These are phyloP conservation scores for Carpinus viminea DNA, from an alignment of 306 rosid species.

Conservation along the genomic window DNA sequence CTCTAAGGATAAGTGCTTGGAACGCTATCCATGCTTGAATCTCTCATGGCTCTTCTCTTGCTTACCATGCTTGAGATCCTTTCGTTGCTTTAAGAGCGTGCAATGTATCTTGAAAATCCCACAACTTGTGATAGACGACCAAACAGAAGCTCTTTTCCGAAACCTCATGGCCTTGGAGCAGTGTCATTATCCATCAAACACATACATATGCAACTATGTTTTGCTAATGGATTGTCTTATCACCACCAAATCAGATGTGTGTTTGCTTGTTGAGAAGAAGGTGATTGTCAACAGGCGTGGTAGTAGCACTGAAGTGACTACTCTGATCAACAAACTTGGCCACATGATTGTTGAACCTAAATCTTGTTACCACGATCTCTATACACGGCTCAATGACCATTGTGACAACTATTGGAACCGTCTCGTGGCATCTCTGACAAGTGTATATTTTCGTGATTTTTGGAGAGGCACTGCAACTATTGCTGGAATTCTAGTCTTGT, in stretches of 20 bases:
- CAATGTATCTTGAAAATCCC: slow-evolving; percentile 11
- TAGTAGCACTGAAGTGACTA: no score
- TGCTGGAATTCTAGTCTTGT: slow-evolving; percentile 13
- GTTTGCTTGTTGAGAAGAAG: no score
- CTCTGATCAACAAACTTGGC: no score
- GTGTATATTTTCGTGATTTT: slow-evolving; percentile 33
- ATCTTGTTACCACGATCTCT: background rate
- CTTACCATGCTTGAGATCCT: background rate
- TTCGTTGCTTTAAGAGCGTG: background rate
- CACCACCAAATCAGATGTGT: no score
- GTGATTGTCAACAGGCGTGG: no score
- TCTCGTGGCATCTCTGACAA: slow-evolving; percentile 13
- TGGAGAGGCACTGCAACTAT: slow-evolving; percentile 37
- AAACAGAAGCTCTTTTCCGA: slow-evolving; percentile 9
- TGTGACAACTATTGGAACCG: slow-evolving; percentile 14
- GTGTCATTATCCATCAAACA: no score
- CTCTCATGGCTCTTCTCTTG: background rate
- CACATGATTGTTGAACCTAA: no score
- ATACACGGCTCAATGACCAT: background rate
- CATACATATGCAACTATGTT: no score
- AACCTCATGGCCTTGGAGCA: no score
- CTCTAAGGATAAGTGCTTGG: background rate
- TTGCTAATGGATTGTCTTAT: no score
- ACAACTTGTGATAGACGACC: background rate
- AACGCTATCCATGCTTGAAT: background rate